Evolutionary conservation across 2,329 filamentous ascomycete genomes (phyloP).

Genomic region (Scedosporium boydii): DNA sequence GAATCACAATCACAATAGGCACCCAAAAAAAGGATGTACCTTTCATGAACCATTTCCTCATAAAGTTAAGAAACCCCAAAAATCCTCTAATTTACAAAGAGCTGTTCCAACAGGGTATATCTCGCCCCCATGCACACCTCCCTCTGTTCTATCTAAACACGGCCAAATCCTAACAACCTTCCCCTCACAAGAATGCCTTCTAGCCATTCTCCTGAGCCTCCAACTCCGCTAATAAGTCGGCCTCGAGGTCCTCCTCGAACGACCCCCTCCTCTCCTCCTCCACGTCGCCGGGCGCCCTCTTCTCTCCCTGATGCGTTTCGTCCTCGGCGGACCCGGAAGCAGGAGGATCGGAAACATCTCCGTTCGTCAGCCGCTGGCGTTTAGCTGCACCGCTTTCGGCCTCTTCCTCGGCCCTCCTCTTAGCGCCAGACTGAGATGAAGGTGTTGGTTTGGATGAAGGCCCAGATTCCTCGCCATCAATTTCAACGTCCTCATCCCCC

Average conservation of each 20-base stretch:
- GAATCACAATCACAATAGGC: not conserved
- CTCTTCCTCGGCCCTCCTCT: slow-evolving; percentile 20
- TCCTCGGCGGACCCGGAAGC: slow-evolving; percentile 23
- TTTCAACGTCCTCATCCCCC: slow-evolving; percentile 13
- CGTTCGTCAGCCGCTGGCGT: slow-evolving; percentile 34
- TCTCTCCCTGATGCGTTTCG: slow-evolving; percentile 14
- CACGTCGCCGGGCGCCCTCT: slow-evolving; percentile 30
- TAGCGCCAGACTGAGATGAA: slow-evolving; percentile 17
- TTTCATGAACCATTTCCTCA: not conserved
- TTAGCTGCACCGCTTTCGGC: slow-evolving; percentile 31
- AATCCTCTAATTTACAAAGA: not conserved
- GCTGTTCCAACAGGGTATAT: not conserved
- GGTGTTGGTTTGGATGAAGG: not conserved
- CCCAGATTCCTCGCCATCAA: slow-evolving; percentile 11
- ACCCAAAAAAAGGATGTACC: not conserved
- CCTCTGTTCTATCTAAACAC: not conserved
- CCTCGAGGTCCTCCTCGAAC: slow-evolving; percentile 18
- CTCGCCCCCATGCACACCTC: not conserved
- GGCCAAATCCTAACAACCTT: not conserved
- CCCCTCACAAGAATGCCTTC: not conserved
- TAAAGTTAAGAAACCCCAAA: not conserved
- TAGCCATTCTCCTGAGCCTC: slow-evolving; percentile 24
- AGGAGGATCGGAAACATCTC: slow-evolving; percentile 10
- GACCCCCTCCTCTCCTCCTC: slow-evolving; percentile 27
- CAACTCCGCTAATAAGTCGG: slow-evolving; percentile 39